phyloP scores from a whole-genome alignment of 2,329 filamentous ascomycete species.

The Alternaria alternata region DNA sequence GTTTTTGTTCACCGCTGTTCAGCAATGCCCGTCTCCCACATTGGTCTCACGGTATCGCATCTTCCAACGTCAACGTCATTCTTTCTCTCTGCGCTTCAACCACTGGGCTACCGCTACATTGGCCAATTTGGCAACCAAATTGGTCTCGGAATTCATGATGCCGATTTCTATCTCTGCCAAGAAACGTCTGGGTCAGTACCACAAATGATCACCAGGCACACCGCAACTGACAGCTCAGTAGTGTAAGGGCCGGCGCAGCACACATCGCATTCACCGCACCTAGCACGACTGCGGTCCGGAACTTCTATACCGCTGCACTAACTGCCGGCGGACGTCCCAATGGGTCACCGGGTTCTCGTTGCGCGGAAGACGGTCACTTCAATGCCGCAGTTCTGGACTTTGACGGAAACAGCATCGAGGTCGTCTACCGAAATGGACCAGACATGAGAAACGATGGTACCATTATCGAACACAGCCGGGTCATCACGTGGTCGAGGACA shows the following conservation, averaged over 20 bases:
- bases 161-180: constrained; percentile 71
- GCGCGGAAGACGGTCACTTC: constrained; percentile 64
- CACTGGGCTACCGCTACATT: constrained; percentile 78
- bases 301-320: constrained; percentile 75
- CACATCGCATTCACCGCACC: constrained; percentile 74
- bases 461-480: constrained; percentile 54
- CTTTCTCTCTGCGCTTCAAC: constrained; percentile 80
- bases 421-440: constrained; percentile 66
- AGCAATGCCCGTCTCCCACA: constrained; percentile 68
- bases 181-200: constrained; percentile 64
- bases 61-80: constrained; percentile 83
- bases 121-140: constrained; percentile 68
- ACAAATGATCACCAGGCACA: constrained; percentile 24
- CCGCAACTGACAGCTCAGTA: constrained; percentile 34
- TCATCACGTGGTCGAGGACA: constrained; percentile 53
- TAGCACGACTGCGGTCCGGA: constrained; percentile 70
- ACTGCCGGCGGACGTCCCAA: constrained; percentile 69
- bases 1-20: constrained; percentile 23
- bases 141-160: constrained; percentile 66
- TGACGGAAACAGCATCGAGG: constrained; percentile 85
- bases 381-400: constrained; percentile 75
- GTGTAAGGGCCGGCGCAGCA: constrained; percentile 61
- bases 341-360: constrained; percentile 63
- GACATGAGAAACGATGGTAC: constrained; percentile 50
- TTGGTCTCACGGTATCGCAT: constrained; percentile 75